Evolutionary conservation across 2,329 filamentous ascomycete species (phyloP), one percentile per base, ranked within the genome.

Genomic region (Ascochyta rabiei): DNA sequence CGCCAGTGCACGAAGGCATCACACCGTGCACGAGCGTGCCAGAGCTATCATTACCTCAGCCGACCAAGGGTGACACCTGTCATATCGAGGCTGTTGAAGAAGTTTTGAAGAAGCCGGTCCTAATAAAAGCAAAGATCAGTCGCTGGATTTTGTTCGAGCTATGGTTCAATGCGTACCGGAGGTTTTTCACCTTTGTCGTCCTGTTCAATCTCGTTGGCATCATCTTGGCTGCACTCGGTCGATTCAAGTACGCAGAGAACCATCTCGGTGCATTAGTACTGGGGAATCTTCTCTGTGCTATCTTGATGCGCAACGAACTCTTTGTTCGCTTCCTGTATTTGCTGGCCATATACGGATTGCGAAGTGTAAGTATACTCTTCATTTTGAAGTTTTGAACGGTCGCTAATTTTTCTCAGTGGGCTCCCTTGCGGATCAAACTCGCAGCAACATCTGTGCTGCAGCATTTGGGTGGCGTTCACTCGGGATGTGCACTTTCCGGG

Each of bases 151-250:
- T 70, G 6, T 63, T 70, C 35, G 59, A 67, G 10, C 60, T 74
- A 24, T 74, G 71, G 71, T 73, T 71, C 63, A 73, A 74, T 56
- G 71, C 67, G 2, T 74, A 74, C 51, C 65, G 71, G 23, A 72
- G 71, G 44, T 71, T 74, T 56, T 74, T 74, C 56, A 70, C 63
- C 1, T 66, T 73, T 24, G 66, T 74, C 21, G 64, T 64, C 5
- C 41, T 66, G 16, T 59, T 73, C 24, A 74, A 74, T 51, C 35
- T 71, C 30, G 54, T 60, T 39, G 70, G 68, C 7, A 72, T 74
- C 40, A 55, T 71, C 38, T 38, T 73, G 47, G 61, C 69, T 2
- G 68, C 68, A 16, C 48, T 65, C n/a, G 62, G 61, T 30, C 55
- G 56, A 23, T 74, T 74, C 43, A 40, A 43, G 1, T 74, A 74